phyloP scores from a whole-genome alignment of 1,284 basidiomycete genomes.

The Cryptococcus jaspeensis region DNA sequence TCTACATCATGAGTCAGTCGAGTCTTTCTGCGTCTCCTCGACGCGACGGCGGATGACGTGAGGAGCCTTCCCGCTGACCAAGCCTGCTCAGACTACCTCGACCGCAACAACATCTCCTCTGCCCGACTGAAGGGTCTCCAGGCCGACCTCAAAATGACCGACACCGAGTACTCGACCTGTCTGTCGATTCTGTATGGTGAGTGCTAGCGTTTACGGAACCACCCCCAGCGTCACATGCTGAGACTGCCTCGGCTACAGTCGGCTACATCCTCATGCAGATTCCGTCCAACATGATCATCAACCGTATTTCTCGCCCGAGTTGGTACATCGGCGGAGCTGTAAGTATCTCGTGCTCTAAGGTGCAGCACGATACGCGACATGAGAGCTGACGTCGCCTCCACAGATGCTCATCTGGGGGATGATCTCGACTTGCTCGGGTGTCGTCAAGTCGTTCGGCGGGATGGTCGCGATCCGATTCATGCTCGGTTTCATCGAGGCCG shows the following conservation, averaged over 20 bases:
- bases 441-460: slow-evolving; percentile 27
- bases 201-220: slow-evolving; percentile 52
- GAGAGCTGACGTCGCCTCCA: neutral
- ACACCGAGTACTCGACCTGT: slow-evolving; percentile 66
- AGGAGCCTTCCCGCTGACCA: neutral
- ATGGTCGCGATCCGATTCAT: slow-evolving; percentile 34
- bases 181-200: slow-evolving; percentile 68
- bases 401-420: slow-evolving; percentile 38
- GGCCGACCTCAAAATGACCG: slow-evolving; percentile 64
- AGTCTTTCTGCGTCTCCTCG: neutral
- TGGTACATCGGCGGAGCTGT: slow-evolving; percentile 34
- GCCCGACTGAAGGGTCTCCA: slow-evolving; percentile 57
- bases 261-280: slow-evolving; percentile 32
- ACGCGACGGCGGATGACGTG: neutral
- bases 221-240: neutral
- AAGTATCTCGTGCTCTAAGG: slow-evolving; percentile 3
- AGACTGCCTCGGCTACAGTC: slow-evolving; percentile 5
- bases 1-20: slow-evolving; percentile 38
- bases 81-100: slow-evolving; percentile 24
- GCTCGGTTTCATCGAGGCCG: slow-evolving; percentile 33
- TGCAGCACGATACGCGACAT: neutral
- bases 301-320: slow-evolving; percentile 33
- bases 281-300: slow-evolving; percentile 39
- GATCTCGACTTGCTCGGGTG: slow-evolving; percentile 35
- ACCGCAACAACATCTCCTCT: slow-evolving; percentile 26